Base-by-base conservation (phyloP, 2,329 filamentous ascomycete species). In the Neonectria coccinea region DNA sequence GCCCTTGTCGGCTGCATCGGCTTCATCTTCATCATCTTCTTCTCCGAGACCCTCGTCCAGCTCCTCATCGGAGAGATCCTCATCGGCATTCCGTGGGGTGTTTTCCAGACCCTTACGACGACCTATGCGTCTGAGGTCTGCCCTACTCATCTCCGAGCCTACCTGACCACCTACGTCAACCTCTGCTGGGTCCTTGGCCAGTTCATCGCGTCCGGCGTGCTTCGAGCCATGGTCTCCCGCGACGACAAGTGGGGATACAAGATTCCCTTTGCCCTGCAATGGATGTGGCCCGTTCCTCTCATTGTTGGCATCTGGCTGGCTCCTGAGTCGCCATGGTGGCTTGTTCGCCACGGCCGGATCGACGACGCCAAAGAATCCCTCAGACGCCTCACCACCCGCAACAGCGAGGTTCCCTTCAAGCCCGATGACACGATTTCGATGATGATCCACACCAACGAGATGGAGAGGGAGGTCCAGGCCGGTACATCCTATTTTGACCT, bases 291-390 rank as follows among this genome's bases (percentile, higher is more conserved):
- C 0, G 70, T 83, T 1, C 82, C 82, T 1, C 74, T 86, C 2
- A 74, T 83, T 9, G 69, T 83, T 1, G 79, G 77, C 18, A 78
- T 82, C 52, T 74, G 76, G 50, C 78, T 84, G 16, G 81, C 82
- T 4, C 84, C 84, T 1, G 84, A 85, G 65, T 84, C 81, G 3
- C 84, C 84, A 1, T 85, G 83, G 82, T 85, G 81, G 80, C 78
- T 83, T 5, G 79, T 85, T 9, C 80, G 83, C 7, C 73, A 75
- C 4, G 80, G 78, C 2, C 76, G 77, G 10, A 65, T 79, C 4
- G 78, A 79, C 3, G 79, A 80, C 1, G 83, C 78, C 25, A 79
- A 80, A 66, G 62, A 69, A 6, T 77, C 81, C 0, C 69, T 85
- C 0, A 66, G 73, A 39, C 76, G 81, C 5, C 77, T 86, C 18